These are phyloP conservation scores for Hypoxylon fragiforme DNA, from an alignment of 495 filamentous ascomycete species.

Conservation along the genomic window DNA sequence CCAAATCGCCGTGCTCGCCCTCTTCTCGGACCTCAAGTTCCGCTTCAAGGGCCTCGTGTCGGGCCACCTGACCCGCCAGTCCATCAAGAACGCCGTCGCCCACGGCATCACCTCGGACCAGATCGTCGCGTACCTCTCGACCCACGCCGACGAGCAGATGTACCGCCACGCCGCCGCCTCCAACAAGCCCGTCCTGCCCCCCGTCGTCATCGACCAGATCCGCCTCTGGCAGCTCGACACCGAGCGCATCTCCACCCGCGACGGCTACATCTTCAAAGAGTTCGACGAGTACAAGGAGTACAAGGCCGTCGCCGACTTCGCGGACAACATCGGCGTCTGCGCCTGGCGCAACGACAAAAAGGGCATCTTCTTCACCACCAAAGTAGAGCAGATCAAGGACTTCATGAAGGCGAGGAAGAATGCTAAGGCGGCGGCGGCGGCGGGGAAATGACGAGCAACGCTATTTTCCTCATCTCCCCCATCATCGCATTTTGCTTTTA, in stretches of 20 bases:
- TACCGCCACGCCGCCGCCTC: conserved; percentile 61
- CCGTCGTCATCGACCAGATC: conserved; percentile 97
- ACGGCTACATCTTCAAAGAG: conserved; percentile 87
- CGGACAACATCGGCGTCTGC: conserved; percentile 89
- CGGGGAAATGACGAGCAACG: too few species aligned
- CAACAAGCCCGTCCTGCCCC: conserved; percentile 73
- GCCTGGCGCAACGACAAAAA: conserved; percentile 80
- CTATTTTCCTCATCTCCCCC: too few species aligned
- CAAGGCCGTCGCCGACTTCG: conserved; percentile 71
- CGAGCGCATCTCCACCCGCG: conserved; percentile 80
- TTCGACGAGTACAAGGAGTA: conserved; percentile 79
- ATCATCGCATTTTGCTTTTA: not conserved
- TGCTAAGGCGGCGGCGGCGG: conserved; percentile 36
- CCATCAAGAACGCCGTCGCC: conserved; percentile 79
- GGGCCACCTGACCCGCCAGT: conserved; percentile 82
- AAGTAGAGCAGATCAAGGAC: conserved; percentile 78
- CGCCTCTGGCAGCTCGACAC: conserved; percentile 96
- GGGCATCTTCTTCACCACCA: conserved; percentile 83
- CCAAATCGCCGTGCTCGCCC: conserved; percentile 88
- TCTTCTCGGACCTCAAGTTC: conserved; percentile 82
- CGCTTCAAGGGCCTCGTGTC: conserved; percentile 92
- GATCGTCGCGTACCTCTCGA: conserved; percentile 84
- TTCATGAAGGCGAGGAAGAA: conserved; percentile 71
- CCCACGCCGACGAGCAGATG: conserved; percentile 93
- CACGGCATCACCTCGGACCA: conserved; percentile 94